Evolutionary conservation across 208 protist genomes (phyloP), one percentile per base, ranked within the genome.

Genomic region (Acanthamoeba rhysodes): DNA sequence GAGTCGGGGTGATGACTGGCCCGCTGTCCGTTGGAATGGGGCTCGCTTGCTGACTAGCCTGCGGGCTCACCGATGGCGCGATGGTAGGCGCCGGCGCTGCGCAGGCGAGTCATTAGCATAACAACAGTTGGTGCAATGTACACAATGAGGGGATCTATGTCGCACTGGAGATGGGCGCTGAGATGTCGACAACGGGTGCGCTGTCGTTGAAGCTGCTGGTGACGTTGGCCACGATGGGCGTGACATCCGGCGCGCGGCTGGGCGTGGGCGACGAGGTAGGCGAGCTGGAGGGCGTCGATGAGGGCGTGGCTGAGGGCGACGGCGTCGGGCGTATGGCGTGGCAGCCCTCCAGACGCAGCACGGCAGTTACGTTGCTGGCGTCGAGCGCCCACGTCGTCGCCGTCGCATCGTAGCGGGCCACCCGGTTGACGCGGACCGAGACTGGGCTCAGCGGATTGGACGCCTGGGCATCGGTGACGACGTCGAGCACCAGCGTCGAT

Each of bases 271-370:
- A 82, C 32, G 74, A 27, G 7, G 74, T 24, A 2, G 74, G 74
- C 32, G 74, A 55, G 4, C 0, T n/a, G 41, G 74, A 82, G 18
- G 74, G 74, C 74, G 74, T 82, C 7, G 32, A 7, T 24, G 74
- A 82, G 24, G 74, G 37, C 37, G 74, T 55, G 45, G 37, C 20
- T 0, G 74, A 82, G 34, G 74, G 74, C 37, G 74, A 82, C 45
- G 74, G 74, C 32, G 74, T 53, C 16, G 74, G 74, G 7, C 74
- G 74, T 34, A 82, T 82, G 16, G 74, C 74, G 24, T 82, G 74
- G 6, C 74, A 82, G 45, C 74, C 74, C 1, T 82, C 45, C 34
- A 82, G 41, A 10, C 22, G 74, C 74, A 82, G 41, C 34, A 82
- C 74, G 74, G 37, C 22, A 0, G 74, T 82, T 0, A 53, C 74